Evolutionary conservation across 1,139 yeast species (phyloP).

Genomic region (Keqinozyma sinolaborantium): DNA sequence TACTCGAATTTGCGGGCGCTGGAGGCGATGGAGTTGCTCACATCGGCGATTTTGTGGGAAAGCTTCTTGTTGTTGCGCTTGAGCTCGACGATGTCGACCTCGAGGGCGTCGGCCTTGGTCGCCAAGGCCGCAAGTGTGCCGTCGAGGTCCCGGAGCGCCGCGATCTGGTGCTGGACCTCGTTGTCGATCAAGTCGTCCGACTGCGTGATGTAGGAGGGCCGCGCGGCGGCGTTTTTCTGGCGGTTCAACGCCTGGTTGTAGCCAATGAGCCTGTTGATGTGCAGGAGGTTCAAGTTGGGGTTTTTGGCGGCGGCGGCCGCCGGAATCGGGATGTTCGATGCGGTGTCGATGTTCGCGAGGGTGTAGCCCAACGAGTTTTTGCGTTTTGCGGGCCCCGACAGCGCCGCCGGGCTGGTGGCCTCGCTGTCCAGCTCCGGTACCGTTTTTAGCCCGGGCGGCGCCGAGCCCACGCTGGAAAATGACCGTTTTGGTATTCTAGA

Average conservation of each 20-base stretch:
- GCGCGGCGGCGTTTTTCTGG: conserved; percentile 4
- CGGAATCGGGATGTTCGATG: conserved; percentile 8
- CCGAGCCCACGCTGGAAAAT: background rate
- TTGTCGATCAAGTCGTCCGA: conserved; percentile 7
- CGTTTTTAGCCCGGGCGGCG: background rate
- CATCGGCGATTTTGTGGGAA: conserved; percentile 16
- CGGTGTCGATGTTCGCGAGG: conserved; percentile 3
- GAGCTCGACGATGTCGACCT: conserved; percentile 19
- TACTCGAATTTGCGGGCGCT: conserved; percentile 20
- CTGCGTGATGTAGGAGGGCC: conserved; percentile 5
- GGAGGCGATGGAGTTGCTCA: conserved; percentile 14
- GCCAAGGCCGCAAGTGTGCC: conserved; percentile 5
- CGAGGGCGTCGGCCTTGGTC: conserved; percentile 16
- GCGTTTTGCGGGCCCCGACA: background rate
- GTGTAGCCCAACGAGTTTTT: conserved; percentile 2
- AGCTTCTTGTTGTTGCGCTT: conserved; percentile 20
- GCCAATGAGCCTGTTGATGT: conserved; percentile 11
- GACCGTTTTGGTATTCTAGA: background rate
- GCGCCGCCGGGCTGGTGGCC: background rate
- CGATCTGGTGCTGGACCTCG: conserved; percentile 7
- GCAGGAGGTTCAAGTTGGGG: conserved; percentile 8
- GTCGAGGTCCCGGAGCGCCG: background rate
- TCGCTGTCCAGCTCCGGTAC: conserved; percentile 1
- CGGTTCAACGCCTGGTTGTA: conserved; percentile 8
- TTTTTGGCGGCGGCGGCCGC: conserved; percentile 3